Evolutionary conservation across 768 basidiomycete species (phyloP).

Genomic region (Pleurotus platypus): DNA sequence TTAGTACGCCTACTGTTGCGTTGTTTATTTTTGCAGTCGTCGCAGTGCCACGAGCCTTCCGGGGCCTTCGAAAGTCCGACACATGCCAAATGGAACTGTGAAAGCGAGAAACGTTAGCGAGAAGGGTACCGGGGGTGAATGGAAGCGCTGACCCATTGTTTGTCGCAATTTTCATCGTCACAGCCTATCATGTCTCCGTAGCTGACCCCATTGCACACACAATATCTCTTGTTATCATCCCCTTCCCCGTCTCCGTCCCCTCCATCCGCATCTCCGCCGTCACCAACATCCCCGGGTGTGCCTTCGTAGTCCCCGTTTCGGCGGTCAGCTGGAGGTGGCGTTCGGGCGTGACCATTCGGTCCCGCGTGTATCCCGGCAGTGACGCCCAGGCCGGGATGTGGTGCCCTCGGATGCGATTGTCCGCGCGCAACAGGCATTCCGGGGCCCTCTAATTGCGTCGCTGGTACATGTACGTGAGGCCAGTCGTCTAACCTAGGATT

Average conservation of each 20-base stretch:
- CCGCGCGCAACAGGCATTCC: constrained; percentile 70
- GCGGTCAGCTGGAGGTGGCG: constrained; percentile 4
- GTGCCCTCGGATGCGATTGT: constrained; percentile 7
- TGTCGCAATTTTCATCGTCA: constrained; percentile 74
- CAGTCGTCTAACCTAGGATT: constrained; percentile 32
- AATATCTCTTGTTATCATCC: constrained; percentile 72
- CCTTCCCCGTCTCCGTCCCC: constrained; percentile 58
- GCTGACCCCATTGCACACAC: constrained; percentile 79
- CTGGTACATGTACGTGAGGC: constrained; percentile 41
- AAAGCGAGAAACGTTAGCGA: not conserved
- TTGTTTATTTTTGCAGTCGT: constrained; percentile 52
- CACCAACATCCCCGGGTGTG: not conserved
- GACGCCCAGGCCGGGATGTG: constrained; percentile 10
- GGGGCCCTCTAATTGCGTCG: constrained; percentile 66
- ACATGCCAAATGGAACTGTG: constrained; percentile 78
- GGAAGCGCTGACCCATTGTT: constrained; percentile 79
- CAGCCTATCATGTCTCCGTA: constrained; percentile 97
- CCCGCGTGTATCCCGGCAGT: not conserved
- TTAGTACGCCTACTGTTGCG: constrained; percentile 48
- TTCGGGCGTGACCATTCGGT: not conserved
- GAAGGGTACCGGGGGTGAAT: constrained; percentile 5
- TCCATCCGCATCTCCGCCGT: constrained; percentile 35
- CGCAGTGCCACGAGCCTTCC: constrained; percentile 75
- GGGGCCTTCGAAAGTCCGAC: constrained; percentile 66
- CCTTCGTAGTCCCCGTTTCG: constrained; percentile 7